These are phyloP conservation scores for Cymbopogon citratus DNA, from an alignment of 176 grass and related monocot species.

Conservation along the genomic window DNA sequence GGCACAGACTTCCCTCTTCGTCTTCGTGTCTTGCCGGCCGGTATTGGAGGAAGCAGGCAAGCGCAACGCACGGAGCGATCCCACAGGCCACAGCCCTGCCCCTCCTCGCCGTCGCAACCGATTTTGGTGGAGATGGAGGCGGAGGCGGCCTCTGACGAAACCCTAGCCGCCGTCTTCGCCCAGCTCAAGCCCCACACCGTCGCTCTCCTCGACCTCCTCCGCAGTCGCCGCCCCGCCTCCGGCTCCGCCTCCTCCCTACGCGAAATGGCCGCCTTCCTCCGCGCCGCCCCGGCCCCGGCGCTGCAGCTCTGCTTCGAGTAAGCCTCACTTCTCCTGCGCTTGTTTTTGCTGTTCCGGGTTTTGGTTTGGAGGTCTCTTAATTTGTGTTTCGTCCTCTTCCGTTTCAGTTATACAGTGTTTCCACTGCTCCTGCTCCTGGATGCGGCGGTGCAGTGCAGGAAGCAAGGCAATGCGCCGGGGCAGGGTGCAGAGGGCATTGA, in stretches of 20 bases:
- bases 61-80: neutral
- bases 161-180: conserved; percentile 51
- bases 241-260: conserved; percentile 42
- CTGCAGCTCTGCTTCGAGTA: conserved; percentile 82
- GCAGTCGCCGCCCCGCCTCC: conserved; percentile 40
- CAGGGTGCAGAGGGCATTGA: conserved; percentile 24
- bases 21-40: no score
- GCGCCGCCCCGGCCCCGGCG: conserved; percentile 36
- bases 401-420: conserved; percentile 58
- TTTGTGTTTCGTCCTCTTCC: neutral
- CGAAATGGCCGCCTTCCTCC: conserved; percentile 62
- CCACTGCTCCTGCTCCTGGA: conserved; percentile 82
- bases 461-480: conserved; percentile 31
- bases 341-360: neutral
- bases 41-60: no score
- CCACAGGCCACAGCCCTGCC: neutral
- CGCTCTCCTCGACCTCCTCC: conserved; percentile 71
- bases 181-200: conserved; percentile 80
- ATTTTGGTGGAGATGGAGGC: conserved; percentile 10
- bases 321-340: neutral
- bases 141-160: conserved; percentile 45
- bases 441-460: conserved; percentile 70
- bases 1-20: no score
- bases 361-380: conserved; percentile 3
- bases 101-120: neutral